A percentile compares a stretch with the other conserved stretches of the same genome.
These are phyloP conservation scores for Tarenaya hassleriana DNA, from an alignment of 345 rosid genomes.

Conservation along the genomic window DNA sequence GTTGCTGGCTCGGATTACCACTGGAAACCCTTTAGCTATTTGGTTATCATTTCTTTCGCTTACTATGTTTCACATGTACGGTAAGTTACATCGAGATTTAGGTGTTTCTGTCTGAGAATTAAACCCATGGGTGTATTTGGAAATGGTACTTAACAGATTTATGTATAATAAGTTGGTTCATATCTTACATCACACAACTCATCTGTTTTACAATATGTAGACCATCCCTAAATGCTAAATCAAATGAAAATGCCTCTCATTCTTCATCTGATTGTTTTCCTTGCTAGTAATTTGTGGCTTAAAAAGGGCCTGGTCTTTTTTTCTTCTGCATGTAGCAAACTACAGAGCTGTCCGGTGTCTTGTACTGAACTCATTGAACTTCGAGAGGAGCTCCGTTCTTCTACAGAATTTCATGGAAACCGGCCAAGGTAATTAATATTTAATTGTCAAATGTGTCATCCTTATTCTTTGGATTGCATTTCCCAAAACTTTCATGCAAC, in stretches of 20 bases:
- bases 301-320: background rate
- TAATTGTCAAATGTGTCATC: background rate
- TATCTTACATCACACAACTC: too few species aligned
- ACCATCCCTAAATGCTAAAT: too few species aligned
- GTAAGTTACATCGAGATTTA: too few species aligned
- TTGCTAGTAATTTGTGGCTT: background rate
- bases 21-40: slow-evolving; percentile 59
- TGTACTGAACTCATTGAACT: slow-evolving; percentile 68
- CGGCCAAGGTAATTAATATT: slow-evolving; percentile 50
- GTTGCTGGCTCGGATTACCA: slow-evolving; percentile 77
- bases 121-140: background rate
- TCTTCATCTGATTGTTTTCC: background rate
- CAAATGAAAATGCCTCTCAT: background rate
- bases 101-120: too few species aligned
- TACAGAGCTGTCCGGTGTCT: slow-evolving; percentile 89
- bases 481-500: background rate
- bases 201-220: too few species aligned
- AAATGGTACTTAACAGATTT: too few species aligned
- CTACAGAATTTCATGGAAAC: slow-evolving; percentile 58
- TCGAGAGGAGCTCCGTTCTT: slow-evolving; percentile 68
- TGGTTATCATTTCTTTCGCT: slow-evolving; percentile 81
- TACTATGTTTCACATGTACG: slow-evolving; percentile 86
- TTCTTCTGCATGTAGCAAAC: slow-evolving; percentile 48
- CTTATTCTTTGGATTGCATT: background rate
- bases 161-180: too few species aligned